Evolutionary conservation across 371 early-diverging fungal species (phyloP).

Genomic region (Actinomortierella wolfii): DNA sequence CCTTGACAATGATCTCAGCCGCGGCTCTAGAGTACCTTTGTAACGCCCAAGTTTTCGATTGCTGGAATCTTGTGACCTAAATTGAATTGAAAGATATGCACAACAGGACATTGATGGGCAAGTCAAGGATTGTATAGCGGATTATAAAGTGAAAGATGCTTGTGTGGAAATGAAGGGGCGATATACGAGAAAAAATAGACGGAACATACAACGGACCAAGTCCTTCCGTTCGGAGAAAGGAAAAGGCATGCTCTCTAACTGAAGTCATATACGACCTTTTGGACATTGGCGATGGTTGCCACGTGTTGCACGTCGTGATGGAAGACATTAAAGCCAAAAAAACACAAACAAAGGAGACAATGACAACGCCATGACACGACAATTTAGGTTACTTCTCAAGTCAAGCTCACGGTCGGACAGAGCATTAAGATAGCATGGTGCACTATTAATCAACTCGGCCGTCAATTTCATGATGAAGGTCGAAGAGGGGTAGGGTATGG

Average conservation of each 20-base stretch:
- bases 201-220: too few relatives aligned
- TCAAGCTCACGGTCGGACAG: slow-evolving; percentile 90
- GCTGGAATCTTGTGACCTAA: slow-evolving; percentile 84
- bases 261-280: too few relatives aligned
- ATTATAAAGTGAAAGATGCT: neutral
- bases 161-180: neutral
- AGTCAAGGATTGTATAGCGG: slow-evolving; percentile 11
- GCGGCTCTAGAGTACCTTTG: slow-evolving; percentile 83
- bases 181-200: slow-evolving; percentile 2
- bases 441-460: slow-evolving; percentile 72
- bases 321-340: too few relatives aligned
- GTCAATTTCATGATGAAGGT: slow-evolving; percentile 73
- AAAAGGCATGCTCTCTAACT: neutral
- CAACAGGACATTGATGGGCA: slow-evolving; percentile 10
- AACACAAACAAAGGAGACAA: too few relatives aligned
- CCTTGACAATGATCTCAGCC: too few relatives aligned
- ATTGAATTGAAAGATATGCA: neutral
- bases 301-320: too few relatives aligned
- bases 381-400: slow-evolving; percentile 71
- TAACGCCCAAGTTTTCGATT: slow-evolving; percentile 94
- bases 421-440: slow-evolving; percentile 82
- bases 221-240: neutral
- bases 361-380: neutral
- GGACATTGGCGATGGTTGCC: too few relatives aligned
- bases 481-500: too few relatives aligned